phyloP scores from a whole-genome alignment of 768 basidiomycete species.

The Auriscalpium orientale region DNA sequence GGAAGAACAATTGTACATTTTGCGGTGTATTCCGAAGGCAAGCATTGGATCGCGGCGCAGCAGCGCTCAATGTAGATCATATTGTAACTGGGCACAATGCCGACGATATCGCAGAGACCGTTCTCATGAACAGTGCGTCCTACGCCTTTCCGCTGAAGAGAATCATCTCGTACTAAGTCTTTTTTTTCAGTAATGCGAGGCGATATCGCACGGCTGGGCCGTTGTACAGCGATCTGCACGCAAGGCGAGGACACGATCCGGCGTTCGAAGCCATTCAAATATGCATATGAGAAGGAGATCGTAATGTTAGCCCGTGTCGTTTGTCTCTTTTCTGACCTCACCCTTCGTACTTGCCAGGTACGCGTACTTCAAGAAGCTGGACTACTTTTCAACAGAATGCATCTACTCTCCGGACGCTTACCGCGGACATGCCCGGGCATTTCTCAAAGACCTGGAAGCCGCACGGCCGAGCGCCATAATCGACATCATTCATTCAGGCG shows the following conservation, averaged over 20 bases:
- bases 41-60: conserved; percentile 91
- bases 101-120: conserved; percentile 98
- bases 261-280: conserved; percentile 99
- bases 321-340: not conserved
- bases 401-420: conserved; percentile 99
- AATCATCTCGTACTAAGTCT: conserved; percentile 1
- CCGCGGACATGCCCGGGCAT: conserved; percentile 88
- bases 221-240: conserved; percentile 93
- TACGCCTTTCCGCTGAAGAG: not conserved
- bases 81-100: conserved; percentile 99
- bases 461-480: conserved; percentile 93
- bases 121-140: conserved; percentile 92
- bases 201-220: conserved; percentile 87
- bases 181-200: conserved; percentile 80
- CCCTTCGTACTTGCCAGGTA: conserved; percentile 49
- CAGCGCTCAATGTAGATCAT: conserved; percentile 84
- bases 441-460: conserved; percentile 93
- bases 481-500: conserved; percentile 95
- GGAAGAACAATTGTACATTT: conserved; percentile 98
- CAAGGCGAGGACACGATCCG: conserved; percentile 95
- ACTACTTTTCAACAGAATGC: conserved; percentile 98
- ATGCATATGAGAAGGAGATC: conserved; percentile 98
- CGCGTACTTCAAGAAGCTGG: conserved; percentile 97
- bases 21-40: conserved; percentile 97
- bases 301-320: conserved; percentile 63